Base-by-base conservation (phyloP, 1,139 yeast genomes). In the Pichia sp. region DNA sequence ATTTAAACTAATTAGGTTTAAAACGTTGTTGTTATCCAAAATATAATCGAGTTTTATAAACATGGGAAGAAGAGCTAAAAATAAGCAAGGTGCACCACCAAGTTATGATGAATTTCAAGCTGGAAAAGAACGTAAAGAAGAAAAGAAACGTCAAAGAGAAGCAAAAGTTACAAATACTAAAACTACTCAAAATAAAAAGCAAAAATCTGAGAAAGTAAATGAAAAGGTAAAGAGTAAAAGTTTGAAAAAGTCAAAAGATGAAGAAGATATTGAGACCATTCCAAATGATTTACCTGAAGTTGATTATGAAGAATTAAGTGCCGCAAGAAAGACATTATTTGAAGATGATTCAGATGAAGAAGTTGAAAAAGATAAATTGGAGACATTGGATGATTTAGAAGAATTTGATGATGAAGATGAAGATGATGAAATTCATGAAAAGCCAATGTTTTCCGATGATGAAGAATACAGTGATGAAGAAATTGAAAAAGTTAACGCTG, bases 71-170 rank as follows among this genome's bases (percentile, higher is more conserved):
- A 83, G 87, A 74, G 86, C 88, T 52, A 86, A 83, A 71, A 84
- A 86, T 64, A 89, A 86, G 74, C 97, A 89, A 71, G 90, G 87
- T 34, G 86, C 78, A 52, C 97, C 97, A 58, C 96, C 96, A 40
- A 64, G 86, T 10, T 73, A 81, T 56, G 97, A 89, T 42, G 96
- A 89, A 62, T 83, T 89, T 64, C 80, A 81, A 56, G 78, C 78
- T 10, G 72, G 67, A 48, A 81, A 79, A 58, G 76, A 73, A 42
- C 78, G 74, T 49, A 53, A 52, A 45, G 62, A 57, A 46, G 55
- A 54, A 42, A 68, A 61, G 58, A 53, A 53, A 36, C 66, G 65
- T 59, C 63, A 53, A 58, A 56, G 69, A 66, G 51, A 47, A 30
- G 4, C 43, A 26, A 51, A 51, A 35, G 31, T 34, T 6, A 40